These are phyloP conservation scores for Lagerstroemia speciosa DNA, from an alignment of 345 rosid species.

Conservation along the genomic window DNA sequence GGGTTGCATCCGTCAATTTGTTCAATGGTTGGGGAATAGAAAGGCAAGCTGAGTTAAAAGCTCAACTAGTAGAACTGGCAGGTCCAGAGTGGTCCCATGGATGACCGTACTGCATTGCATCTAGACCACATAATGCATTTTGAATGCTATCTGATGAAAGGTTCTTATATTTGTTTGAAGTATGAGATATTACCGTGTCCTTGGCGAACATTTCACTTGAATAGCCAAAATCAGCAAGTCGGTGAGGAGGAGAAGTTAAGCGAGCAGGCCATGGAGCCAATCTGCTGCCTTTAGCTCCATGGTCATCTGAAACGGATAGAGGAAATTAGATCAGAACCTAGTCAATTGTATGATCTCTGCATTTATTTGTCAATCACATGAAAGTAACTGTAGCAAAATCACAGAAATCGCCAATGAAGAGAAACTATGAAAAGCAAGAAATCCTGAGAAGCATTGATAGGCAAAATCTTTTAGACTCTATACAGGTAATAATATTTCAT, in stretches of 20 bases:
- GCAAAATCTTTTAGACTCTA: no score
- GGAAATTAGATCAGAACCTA: background rate
- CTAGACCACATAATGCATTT: background rate
- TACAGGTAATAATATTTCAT: no score
- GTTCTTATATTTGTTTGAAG: background rate
- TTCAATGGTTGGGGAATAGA: no score
- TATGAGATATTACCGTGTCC: slow-evolving; percentile 48
- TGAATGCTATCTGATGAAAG: background rate
- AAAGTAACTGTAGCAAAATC: background rate
- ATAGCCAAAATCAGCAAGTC: slow-evolving; percentile 89
- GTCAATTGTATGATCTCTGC: background rate
- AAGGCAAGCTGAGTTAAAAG: background rate
- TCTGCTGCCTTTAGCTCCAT: slow-evolving; percentile 69
- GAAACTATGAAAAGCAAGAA: background rate
- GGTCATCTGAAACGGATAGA: slow-evolving; percentile 47
- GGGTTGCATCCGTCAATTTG: no score
- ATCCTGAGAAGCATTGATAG: background rate
- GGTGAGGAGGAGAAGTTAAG: slow-evolving; percentile 69
- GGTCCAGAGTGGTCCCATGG: background rate
- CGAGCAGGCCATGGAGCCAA: slow-evolving; percentile 99
- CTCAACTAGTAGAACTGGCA: background rate
- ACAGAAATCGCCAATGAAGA: background rate
- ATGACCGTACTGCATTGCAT: background rate
- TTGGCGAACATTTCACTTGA: slow-evolving; percentile 68
- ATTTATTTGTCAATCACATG: background rate